Conservation (phyloP, 805 yeast species). For the Isabelozyma rhagii region DNA sequence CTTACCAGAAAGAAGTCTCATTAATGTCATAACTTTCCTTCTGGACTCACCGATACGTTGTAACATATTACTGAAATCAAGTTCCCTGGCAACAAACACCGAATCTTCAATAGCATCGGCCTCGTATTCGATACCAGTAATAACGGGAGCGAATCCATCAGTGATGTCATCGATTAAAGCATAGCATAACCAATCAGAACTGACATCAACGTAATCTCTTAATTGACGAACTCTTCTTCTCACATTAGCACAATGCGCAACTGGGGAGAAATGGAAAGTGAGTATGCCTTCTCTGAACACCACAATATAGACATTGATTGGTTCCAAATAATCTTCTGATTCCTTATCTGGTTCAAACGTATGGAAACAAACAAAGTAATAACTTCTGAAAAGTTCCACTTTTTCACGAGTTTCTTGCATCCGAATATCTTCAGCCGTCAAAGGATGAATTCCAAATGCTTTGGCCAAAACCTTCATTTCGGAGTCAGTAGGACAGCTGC, state of each 20-base stretch:
- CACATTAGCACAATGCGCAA: constrained; percentile 63
- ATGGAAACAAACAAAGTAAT: constrained; percentile 95
- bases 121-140: constrained; percentile 72
- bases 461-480: constrained; percentile 92
- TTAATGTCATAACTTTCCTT: constrained; percentile 85
- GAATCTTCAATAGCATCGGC: constrained; percentile 83
- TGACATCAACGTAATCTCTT: constrained; percentile 72
- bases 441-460: constrained; percentile 95
- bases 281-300: constrained; percentile 60
- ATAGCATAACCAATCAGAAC: constrained; percentile 80
- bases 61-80: constrained; percentile 74
- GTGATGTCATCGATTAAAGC: constrained; percentile 82
- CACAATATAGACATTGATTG: constrained; percentile 68
- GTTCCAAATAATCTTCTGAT: constrained; percentile 80
- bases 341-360: constrained; percentile 85
- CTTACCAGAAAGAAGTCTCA: constrained; percentile 86
- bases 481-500: constrained; percentile 88
- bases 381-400: constrained; percentile 84
- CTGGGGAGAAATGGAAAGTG: constrained; percentile 58
- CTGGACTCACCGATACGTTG: constrained; percentile 84
- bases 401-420: constrained; percentile 97
- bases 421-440: constrained; percentile 95
- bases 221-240: constrained; percentile 79
- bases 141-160: constrained; percentile 80
- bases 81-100: constrained; percentile 74